phyloP scores from a whole-genome alignment of 1,284 basidiomycete genomes.

The Austroboletus sp. region DNA sequence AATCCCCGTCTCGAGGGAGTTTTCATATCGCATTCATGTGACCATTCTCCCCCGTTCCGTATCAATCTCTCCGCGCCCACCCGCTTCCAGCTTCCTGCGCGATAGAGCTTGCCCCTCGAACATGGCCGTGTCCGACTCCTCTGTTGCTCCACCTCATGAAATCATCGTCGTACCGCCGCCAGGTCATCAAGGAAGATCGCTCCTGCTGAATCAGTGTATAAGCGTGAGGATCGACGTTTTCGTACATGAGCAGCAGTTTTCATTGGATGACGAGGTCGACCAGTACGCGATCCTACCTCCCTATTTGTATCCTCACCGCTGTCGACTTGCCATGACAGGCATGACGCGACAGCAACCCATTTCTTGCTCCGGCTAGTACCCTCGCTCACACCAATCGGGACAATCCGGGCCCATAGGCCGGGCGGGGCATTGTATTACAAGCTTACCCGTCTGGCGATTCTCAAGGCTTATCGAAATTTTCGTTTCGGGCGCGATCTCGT shows the following conservation, averaged over 20 bases:
- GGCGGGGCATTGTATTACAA: conserved; percentile 47
- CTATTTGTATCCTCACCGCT: conserved; percentile 3
- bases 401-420: conserved; percentile 39
- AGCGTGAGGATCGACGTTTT: conserved; percentile 64
- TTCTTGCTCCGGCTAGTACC: conserved; percentile 61
- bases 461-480: conserved; percentile 57
- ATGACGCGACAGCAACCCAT: conserved; percentile 59
- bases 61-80: background rate
- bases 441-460: conserved; percentile 61
- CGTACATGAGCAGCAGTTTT: conserved; percentile 44
- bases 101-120: conserved; percentile 6
- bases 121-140: conserved; percentile 19
- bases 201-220: conserved; percentile 51
- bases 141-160: conserved; percentile 43
- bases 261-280: conserved; percentile 65
- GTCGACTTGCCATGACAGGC: conserved; percentile 32
- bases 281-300: conserved; percentile 40
- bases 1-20: conserved; percentile 20
- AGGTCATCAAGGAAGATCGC: conserved; percentile 31
- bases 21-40: conserved; percentile 17
- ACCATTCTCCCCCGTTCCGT: conserved; percentile 1
- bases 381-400: conserved; percentile 58
- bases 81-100: conserved; percentile 19
- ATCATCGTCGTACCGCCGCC: conserved; percentile 43
- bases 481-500: conserved; percentile 61